phyloP scores from a whole-genome alignment of 177 flowering plant species.

The Vitis hybrid region DNA sequence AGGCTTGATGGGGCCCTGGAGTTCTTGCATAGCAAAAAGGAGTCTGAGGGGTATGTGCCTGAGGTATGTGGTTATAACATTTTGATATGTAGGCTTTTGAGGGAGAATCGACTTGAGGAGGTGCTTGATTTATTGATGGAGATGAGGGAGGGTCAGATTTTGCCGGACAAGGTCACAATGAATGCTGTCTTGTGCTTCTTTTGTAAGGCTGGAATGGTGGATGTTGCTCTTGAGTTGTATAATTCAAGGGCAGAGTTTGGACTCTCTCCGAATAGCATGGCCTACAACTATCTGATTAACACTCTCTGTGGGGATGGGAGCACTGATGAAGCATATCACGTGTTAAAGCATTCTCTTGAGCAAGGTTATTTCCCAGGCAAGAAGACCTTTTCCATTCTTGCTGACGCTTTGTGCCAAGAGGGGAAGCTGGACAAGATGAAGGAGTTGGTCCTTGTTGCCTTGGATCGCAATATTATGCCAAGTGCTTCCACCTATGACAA shows the following conservation, averaged over 20 bases:
- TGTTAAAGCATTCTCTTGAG: slow-evolving; percentile 47
- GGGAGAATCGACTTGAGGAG: slow-evolving; percentile 52
- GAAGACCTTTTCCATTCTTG: slow-evolving; percentile 50
- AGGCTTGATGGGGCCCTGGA: slow-evolving; percentile 51
- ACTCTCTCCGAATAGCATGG: slow-evolving; percentile 50
- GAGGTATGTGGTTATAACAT: slow-evolving; percentile 53
- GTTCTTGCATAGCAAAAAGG: slow-evolving; percentile 43
- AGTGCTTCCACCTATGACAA: slow-evolving; percentile 36
- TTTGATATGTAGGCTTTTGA: slow-evolving; percentile 65
- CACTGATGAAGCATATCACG: slow-evolving; percentile 59
- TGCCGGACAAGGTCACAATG: slow-evolving; percentile 73
- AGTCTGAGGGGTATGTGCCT: slow-evolving; percentile 56
- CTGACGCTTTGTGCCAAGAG: slow-evolving; percentile 57
- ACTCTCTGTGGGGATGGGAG: slow-evolving; percentile 63
- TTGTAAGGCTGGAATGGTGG: slow-evolving; percentile 87
- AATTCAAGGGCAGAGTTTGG: slow-evolving; percentile 52
- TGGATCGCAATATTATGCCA: slow-evolving; percentile 37
- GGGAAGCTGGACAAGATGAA: slow-evolving; percentile 67
- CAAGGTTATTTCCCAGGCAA: slow-evolving; percentile 64
- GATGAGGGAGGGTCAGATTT: slow-evolving; percentile 54
- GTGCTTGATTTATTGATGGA: slow-evolving; percentile 69
- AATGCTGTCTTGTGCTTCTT: slow-evolving; percentile 70
- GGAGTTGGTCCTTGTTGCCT: slow-evolving; percentile 43
- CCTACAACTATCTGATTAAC: slow-evolving; percentile 62
- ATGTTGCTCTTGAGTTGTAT: slow-evolving; percentile 65